Conservation (phyloP, 345 rosid genomes). For the Ailanthus altissimus region DNA sequence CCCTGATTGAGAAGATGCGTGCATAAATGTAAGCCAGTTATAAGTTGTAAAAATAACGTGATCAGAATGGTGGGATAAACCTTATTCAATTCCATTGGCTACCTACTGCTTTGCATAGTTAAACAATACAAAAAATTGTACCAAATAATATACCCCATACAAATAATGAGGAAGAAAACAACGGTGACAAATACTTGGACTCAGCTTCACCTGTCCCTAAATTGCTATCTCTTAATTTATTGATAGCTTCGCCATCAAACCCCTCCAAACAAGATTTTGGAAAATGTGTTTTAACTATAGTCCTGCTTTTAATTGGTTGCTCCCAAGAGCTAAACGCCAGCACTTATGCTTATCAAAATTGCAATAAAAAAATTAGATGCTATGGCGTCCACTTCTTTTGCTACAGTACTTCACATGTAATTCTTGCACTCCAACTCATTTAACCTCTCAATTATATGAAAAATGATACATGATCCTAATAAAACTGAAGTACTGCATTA, state of each 20-base stretch:
- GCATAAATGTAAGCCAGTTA: neutral
- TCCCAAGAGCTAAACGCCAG: neutral
- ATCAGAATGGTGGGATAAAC: neutral
- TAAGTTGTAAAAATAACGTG: neutral
- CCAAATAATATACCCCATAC: neutral
- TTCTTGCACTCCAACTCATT: neutral
- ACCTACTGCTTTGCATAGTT: neutral
- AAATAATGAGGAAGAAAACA: neutral
- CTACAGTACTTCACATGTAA: neutral
- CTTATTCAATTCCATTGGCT: neutral
- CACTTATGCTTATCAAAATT: neutral
- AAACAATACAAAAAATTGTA: neutral
- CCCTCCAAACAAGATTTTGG: neutral
- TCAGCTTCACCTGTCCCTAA: neutral
- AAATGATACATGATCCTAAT: neutral
- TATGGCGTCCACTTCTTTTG: neutral
- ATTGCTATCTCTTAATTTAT: neutral
- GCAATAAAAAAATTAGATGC: neutral
- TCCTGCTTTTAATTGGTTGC: neutral
- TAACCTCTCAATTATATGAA: neutral
- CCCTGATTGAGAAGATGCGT: neutral
- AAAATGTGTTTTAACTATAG: neutral
- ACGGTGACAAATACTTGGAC: neutral
- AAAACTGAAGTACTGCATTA: neutral
- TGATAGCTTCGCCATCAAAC: neutral